A percentile compares a stretch with the other conserved stretches of the same genome.
phyloP scores from a whole-genome alignment of 2,329 filamentous ascomycete species.

The Trichoderma afroharzianum region DNA sequence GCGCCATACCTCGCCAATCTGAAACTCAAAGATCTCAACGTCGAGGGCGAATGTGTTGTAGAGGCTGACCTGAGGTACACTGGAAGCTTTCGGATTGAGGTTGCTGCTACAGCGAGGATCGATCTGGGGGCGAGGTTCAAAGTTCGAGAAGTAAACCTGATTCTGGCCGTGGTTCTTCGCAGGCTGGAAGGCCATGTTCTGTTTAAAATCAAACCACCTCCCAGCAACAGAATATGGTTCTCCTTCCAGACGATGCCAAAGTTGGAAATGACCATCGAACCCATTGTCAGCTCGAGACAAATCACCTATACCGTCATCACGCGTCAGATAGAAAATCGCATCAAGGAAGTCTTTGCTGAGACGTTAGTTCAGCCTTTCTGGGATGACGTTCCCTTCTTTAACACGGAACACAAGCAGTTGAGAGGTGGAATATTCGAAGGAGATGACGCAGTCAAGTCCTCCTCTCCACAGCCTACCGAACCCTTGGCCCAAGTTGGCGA shows the following conservation, averaged over 20 bases:
- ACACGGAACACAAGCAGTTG: constrained; percentile 72
- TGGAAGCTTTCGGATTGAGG: constrained; percentile 83
- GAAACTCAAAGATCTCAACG: constrained; percentile 79
- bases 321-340: constrained; percentile 88
- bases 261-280: constrained; percentile 90
- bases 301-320: constrained; percentile 93
- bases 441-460: constrained; percentile 11
- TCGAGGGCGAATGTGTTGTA: constrained; percentile 84
- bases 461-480: neutral
- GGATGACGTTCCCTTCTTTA: constrained; percentile 91
- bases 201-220: constrained; percentile 87
- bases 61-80: constrained; percentile 87
- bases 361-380: constrained; percentile 90
- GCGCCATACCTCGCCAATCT: constrained; percentile 88
- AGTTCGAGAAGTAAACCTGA: constrained; percentile 79
- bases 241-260: constrained; percentile 92
- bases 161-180: constrained; percentile 81
- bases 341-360: constrained; percentile 90
- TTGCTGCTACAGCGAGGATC: constrained; percentile 88
- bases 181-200: constrained; percentile 81
- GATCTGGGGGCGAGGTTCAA: constrained; percentile 89
- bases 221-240: constrained; percentile 95
- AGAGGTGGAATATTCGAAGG: constrained; percentile 78
- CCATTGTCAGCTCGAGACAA: constrained; percentile 89
- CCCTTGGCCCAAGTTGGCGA: constrained; percentile 35